Conservation (phyloP, 179 eudicot species). For the Vitellaria paradoxa region DNA sequence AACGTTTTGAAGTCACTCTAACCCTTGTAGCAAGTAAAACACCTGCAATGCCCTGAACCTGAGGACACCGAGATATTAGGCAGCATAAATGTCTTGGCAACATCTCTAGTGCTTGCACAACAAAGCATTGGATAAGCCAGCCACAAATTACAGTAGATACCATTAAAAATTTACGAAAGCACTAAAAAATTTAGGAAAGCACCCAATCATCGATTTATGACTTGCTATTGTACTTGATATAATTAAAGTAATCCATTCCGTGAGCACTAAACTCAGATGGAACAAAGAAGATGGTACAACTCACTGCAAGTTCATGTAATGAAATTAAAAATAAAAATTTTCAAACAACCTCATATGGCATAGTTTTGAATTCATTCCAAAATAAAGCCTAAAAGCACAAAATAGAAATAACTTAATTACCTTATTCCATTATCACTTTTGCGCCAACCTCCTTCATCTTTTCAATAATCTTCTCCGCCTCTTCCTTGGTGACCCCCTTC, state of each 20-base stretch:
- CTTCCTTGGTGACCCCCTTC: too few species aligned
- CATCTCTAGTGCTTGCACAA: background rate
- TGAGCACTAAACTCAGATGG: too few species aligned
- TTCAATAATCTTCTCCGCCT: conserved; percentile 50
- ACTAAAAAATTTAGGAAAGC: background rate
- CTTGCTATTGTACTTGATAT: background rate
- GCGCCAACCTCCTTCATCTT: conserved; percentile 88
- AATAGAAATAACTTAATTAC: conserved; percentile 17
- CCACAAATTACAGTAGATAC: background rate
- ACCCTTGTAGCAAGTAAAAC: background rate
- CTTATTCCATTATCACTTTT: conserved; percentile 78
- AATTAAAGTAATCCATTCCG: background rate
- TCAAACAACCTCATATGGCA: too few species aligned
- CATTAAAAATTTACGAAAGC: background rate
- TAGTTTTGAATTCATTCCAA: background rate
- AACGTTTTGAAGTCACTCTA: background rate
- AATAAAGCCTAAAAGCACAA: background rate
- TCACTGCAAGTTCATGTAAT: background rate
- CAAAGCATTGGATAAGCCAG: background rate
- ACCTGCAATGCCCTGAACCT: background rate
- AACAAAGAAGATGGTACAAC: background rate
- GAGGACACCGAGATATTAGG: background rate
- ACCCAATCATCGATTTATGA: background rate
- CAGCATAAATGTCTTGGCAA: background rate
- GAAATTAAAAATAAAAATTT: background rate